These are phyloP conservation scores for Liriodendron chinense DNA, from an alignment of 164 flowering plant species.

Conservation along the genomic window DNA sequence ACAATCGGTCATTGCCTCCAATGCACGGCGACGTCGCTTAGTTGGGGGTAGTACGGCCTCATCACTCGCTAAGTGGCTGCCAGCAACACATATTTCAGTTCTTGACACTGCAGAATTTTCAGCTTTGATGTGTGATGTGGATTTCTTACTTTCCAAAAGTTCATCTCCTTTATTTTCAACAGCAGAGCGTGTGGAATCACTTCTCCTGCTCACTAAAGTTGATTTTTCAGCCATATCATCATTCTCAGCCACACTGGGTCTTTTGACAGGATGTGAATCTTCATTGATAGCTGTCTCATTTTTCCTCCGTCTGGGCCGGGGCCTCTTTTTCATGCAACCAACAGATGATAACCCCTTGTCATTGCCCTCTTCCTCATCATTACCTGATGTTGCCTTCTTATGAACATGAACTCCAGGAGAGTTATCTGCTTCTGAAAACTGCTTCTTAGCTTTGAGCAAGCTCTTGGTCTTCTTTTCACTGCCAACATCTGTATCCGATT, in stretches of 20 bases:
- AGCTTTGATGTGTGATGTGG: slow-evolving; percentile 23
- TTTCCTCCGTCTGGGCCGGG: slow-evolving; percentile 32
- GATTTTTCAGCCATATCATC: slow-evolving; percentile 28
- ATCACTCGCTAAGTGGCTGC: slow-evolving; percentile 34
- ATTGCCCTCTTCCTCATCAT: slow-evolving; percentile 21
- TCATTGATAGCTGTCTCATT: slow-evolving; percentile 26
- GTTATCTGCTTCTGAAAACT: slow-evolving; percentile 18
- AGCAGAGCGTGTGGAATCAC: slow-evolving; percentile 20
- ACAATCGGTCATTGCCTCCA: slow-evolving; percentile 46
- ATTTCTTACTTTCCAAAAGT: slow-evolving; percentile 25
- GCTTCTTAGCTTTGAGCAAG: slow-evolving; percentile 28
- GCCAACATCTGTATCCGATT: slow-evolving; percentile 24
- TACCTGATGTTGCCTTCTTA: slow-evolving; percentile 17
- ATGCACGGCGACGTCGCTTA: slow-evolving; percentile 50
- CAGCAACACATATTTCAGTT: slow-evolving; percentile 22
- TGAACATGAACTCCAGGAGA: slow-evolving; percentile 7
- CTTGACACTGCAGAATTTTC: slow-evolving; percentile 27
- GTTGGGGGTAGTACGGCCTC: slow-evolving; percentile 50
- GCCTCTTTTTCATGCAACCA: slow-evolving; percentile 29
- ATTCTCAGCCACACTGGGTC: slow-evolving; percentile 28
- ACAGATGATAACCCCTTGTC: slow-evolving; percentile 16
- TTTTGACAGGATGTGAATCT: slow-evolving; percentile 37
- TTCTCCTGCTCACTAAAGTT: slow-evolving; percentile 20
- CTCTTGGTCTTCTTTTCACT: slow-evolving; percentile 34
- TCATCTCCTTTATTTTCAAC: slow-evolving; percentile 26